Evolutionary conservation across 1,284 basidiomycete genomes (phyloP).

Genomic region (Megacollybia platyphylla): DNA sequence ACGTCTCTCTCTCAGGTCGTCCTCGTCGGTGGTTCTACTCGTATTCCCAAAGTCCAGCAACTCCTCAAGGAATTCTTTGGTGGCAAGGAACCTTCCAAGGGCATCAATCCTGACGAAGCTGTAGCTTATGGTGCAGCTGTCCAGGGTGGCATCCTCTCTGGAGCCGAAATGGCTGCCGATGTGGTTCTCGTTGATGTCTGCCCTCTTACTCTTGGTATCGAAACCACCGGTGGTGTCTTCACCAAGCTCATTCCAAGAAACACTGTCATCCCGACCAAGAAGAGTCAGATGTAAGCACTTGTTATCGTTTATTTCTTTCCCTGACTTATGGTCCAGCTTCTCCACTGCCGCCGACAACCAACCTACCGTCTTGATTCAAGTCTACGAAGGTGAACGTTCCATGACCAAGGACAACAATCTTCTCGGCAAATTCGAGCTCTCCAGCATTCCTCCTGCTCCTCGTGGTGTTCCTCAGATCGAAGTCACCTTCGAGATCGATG

Average conservation of each 20-base stretch:
- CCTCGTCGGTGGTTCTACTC: constrained; percentile 94
- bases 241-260: constrained; percentile 95
- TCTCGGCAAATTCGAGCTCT: constrained; percentile 94
- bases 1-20: constrained; percentile 36
- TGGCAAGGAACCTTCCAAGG: constrained; percentile 86
- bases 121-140: constrained; percentile 96
- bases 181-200: constrained; percentile 94
- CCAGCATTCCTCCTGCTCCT: constrained; percentile 86
- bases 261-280: constrained; percentile 97
- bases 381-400: constrained; percentile 91
- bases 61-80: constrained; percentile 90
- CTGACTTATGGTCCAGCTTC: constrained; percentile 41
- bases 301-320: background rate
- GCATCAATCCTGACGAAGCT: constrained; percentile 92
- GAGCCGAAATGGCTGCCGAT: constrained; percentile 73
- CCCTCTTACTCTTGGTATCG: constrained; percentile 92
- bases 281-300: constrained; percentile 72
- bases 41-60: constrained; percentile 97
- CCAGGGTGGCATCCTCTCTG: constrained; percentile 93
- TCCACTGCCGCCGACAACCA: constrained; percentile 95
- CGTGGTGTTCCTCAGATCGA: constrained; percentile 94
- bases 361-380: constrained; percentile 82
- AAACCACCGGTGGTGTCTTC: constrained; percentile 97
- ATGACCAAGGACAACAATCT: constrained; percentile 97
- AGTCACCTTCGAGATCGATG: constrained; percentile 90